These are phyloP conservation scores for Trichosporon coremiiforme DNA, from an alignment of 1,284 basidiomycete genomes.

Conservation along the genomic window DNA sequence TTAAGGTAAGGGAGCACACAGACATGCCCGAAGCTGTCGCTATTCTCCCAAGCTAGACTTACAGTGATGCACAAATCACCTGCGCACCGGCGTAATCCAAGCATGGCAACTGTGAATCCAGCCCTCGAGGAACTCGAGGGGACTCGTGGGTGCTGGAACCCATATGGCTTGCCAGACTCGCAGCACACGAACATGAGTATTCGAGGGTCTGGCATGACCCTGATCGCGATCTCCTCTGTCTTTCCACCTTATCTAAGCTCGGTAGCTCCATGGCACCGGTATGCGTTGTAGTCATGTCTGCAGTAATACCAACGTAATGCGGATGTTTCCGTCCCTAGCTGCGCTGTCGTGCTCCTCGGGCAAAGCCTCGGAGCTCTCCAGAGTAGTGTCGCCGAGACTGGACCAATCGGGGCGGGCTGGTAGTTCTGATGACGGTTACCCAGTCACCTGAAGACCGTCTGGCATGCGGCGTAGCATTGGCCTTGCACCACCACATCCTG, in stretches of 20 bases:
- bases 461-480: background rate
- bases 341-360: background rate
- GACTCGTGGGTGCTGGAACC: background rate
- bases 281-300: background rate
- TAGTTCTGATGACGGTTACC: background rate
- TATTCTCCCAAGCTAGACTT: too few relatives aligned
- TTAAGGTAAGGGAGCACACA: too few relatives aligned
- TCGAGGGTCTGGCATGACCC: constrained; percentile 5
- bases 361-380: background rate
- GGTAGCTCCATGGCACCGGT: background rate
- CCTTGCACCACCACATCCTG: background rate
- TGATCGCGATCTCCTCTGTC: constrained; percentile 12
- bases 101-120: background rate
- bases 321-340: background rate
- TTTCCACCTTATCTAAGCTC: constrained; percentile 2
- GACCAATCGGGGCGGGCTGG: background rate
- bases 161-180: background rate
- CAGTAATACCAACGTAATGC: constrained; percentile 1
- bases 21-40: too few relatives aligned
- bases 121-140: background rate
- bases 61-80: background rate
- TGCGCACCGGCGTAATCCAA: background rate
- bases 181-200: background rate
- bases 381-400: background rate
- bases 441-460: background rate